phyloP scores from a whole-genome alignment of 768 basidiomycete genomes.

The Grammothele lineata region DNA sequence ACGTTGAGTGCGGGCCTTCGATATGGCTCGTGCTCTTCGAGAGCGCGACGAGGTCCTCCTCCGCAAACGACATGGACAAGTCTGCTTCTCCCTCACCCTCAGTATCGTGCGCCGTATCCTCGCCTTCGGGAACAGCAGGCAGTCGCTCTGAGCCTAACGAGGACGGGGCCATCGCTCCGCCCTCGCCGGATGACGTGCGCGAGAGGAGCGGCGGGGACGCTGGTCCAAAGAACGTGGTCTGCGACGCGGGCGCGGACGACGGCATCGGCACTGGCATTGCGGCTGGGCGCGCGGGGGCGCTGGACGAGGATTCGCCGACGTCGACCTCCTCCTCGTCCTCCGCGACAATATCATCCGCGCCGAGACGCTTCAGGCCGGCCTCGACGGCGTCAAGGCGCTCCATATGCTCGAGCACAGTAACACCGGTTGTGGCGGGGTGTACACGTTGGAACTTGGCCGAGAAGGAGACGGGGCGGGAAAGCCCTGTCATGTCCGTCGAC shows the following conservation, averaged over 20 bases:
- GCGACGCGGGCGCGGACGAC: slow-evolving; percentile 8
- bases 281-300: background rate
- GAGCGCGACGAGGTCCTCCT: slow-evolving; percentile 69
- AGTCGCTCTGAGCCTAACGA: slow-evolving; percentile 45
- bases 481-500: slow-evolving; percentile 59
- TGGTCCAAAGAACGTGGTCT: slow-evolving; percentile 7
- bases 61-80: slow-evolving; percentile 46
- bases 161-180: slow-evolving; percentile 38
- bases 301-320: slow-evolving; percentile 46
- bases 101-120: slow-evolving; percentile 15
- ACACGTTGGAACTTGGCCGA: slow-evolving; percentile 80
- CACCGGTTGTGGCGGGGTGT: slow-evolving; percentile 83
- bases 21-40: slow-evolving; percentile 75
- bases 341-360: slow-evolving; percentile 45
- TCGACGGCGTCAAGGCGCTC: slow-evolving; percentile 83
- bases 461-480: slow-evolving; percentile 75
- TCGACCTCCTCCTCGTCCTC: slow-evolving; percentile 58
- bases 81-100: slow-evolving; percentile 5
- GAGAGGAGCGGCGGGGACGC: background rate
- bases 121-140: slow-evolving; percentile 47
- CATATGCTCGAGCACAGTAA: slow-evolving; percentile 79
- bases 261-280: background rate
- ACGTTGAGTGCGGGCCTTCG: slow-evolving; percentile 42
- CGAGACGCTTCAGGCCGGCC: slow-evolving; percentile 72
- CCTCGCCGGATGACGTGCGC: slow-evolving; percentile 3